phyloP scores from a whole-genome alignment of 306 rosid genomes.

The Prunus armeniaca region DNA sequence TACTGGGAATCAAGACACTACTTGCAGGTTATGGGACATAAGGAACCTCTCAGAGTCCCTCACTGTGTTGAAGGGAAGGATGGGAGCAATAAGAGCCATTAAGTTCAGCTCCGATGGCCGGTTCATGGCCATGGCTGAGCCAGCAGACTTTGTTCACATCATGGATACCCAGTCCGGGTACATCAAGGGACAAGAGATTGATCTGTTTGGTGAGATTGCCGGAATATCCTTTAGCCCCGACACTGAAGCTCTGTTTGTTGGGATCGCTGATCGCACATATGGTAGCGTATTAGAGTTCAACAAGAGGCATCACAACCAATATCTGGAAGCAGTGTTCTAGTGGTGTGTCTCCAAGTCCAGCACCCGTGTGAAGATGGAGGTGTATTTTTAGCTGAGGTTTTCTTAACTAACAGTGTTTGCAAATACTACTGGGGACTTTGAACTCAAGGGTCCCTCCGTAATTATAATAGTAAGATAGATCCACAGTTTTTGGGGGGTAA shows the following conservation, averaged over 20 bases:
- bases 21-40: constrained; percentile 94
- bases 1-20: constrained; percentile 94
- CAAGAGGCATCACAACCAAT: constrained; percentile 39
- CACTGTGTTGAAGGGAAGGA: constrained; percentile 78
- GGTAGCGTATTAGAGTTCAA: constrained; percentile 83
- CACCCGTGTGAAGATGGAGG: not conserved
- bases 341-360: not conserved
- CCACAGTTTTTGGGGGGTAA: not conserved
- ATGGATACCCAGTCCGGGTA: constrained; percentile 58
- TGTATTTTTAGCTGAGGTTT: not conserved
- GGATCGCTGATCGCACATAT: constrained; percentile 76
- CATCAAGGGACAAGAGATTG: constrained; percentile 65
- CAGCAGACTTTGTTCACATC: constrained; percentile 87
- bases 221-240: constrained; percentile 91
- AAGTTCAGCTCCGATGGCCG: constrained; percentile 68
- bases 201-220: constrained; percentile 88
- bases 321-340: constrained; percentile 50
- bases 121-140: constrained; percentile 90
- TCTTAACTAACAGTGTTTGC: not conserved
- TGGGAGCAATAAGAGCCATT: constrained; percentile 86
- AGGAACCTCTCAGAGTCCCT: constrained; percentile 76
- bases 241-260: constrained; percentile 73
- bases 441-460: too few species aligned
- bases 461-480: not conserved
- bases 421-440: not conserved